Evolutionary conservation across 208 protist species (phyloP).

Genomic region (Crithidia mellificae): DNA sequence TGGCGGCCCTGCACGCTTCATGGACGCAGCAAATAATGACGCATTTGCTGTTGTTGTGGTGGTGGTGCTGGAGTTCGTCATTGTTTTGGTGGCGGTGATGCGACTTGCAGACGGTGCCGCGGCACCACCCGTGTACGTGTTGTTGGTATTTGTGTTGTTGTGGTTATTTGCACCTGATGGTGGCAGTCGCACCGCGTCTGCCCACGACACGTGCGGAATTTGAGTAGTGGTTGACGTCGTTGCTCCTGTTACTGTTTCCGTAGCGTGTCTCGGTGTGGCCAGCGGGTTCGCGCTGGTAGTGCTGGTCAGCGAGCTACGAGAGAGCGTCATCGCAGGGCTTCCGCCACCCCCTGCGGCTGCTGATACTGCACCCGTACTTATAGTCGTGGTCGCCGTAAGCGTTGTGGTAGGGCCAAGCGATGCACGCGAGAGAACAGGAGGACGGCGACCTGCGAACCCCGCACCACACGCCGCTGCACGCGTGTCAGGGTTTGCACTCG

Average conservation of each 20-base stretch:
- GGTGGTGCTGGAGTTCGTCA: slow-evolving; percentile 23
- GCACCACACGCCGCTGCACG: background rate
- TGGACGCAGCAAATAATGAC: background rate
- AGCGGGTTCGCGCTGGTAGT: background rate
- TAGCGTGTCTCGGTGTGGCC: background rate
- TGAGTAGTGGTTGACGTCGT: background rate
- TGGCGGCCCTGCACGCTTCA: too few species aligned
- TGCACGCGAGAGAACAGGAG: slow-evolving; percentile 7
- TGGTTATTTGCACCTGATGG: background rate
- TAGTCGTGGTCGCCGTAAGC: background rate
- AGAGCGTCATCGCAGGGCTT: too few species aligned
- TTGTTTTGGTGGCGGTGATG: slow-evolving; percentile 22
- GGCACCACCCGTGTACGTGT: too few species aligned
- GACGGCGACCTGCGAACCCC: background rate
- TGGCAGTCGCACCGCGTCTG: slow-evolving; percentile 23
- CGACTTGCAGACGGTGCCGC: background rate
- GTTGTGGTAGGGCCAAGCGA: slow-evolving; percentile 9
- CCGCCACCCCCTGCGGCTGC: too few species aligned
- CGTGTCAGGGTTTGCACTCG: too few species aligned
- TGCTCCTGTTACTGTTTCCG: background rate
- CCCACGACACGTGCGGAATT: slow-evolving; percentile 19
- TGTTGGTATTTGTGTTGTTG: background rate
- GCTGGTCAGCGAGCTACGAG: background rate
- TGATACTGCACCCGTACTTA: background rate
- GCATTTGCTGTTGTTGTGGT: background rate